These are phyloP conservation scores for Pseudogymnoascus sp. DNA, from an alignment of 2,329 filamentous ascomycete genomes.

Conservation along the genomic window DNA sequence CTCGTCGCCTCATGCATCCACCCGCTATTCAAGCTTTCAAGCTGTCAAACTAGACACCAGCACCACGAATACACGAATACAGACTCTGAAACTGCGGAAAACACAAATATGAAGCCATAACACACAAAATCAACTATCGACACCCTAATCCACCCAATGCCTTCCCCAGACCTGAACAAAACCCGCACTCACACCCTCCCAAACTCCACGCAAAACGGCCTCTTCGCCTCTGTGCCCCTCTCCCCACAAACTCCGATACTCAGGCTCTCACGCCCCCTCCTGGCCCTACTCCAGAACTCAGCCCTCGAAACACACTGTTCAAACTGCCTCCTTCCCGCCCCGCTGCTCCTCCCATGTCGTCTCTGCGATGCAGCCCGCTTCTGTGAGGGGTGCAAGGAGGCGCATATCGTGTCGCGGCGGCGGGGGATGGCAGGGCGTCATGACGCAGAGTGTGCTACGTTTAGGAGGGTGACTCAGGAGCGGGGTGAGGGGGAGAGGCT, in stretches of 20 bases:
- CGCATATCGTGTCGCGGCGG: neutral
- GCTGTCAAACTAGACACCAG: neutral
- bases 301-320: conserved; percentile 1
- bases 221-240: neutral
- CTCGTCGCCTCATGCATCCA: neutral
- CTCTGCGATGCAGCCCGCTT: neutral
- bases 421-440: neutral
- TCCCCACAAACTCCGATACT: neutral
- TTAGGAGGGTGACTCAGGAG: neutral
- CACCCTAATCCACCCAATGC: neutral
- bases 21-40: neutral
- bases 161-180: neutral
- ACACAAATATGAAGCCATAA: neutral
- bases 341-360: neutral
- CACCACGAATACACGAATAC: neutral
- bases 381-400: neutral
- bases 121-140: neutral
- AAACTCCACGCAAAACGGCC: neutral
- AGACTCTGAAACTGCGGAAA: neutral
- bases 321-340: neutral
- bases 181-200: neutral
- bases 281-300: conserved; percentile 1
- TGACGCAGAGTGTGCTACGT: conserved; percentile 1
- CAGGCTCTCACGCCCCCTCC: neutral
- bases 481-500: neutral